A percentile compares a stretch with the other conserved stretches of the same genome.
These are phyloP conservation scores for Periconia sp. DNA, from an alignment of 2,329 filamentous ascomycete species.

Conservation along the genomic window DNA sequence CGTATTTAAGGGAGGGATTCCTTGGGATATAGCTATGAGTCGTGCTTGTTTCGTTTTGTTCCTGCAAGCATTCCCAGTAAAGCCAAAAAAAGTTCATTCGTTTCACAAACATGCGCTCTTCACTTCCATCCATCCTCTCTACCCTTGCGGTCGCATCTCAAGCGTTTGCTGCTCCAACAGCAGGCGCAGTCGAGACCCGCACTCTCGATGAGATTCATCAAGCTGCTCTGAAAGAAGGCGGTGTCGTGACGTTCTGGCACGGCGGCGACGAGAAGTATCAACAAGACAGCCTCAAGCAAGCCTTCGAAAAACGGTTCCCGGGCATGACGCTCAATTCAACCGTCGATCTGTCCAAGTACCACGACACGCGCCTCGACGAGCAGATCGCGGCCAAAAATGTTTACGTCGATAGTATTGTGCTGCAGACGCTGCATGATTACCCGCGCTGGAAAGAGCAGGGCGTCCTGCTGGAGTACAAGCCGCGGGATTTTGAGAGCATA, in stretches of 20 bases:
- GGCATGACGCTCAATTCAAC: conserved; percentile 56
- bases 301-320: conserved; percentile 53
- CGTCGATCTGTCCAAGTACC: conserved; percentile 60
- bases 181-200: conserved; percentile 44
- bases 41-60: neutral
- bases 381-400: conserved; percentile 43
- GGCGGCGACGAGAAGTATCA: conserved; percentile 52
- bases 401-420: conserved; percentile 48
- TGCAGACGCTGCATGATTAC: conserved; percentile 58
- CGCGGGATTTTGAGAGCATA: conserved; percentile 50
- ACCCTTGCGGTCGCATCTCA: neutral
- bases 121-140: neutral
- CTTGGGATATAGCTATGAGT: neutral
- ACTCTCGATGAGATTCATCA: conserved; percentile 54
- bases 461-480: conserved; percentile 54
- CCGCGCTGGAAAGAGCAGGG: conserved; percentile 54
- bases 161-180: neutral
- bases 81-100: neutral
- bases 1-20: neutral
- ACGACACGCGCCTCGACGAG: conserved; percentile 51
- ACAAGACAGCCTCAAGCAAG: conserved; percentile 44
- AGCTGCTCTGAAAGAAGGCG: conserved; percentile 53
- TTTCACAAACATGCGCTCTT: neutral
- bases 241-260: conserved; percentile 51
- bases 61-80: neutral